Evolutionary conservation across 441 rosid species (phyloP).

Genomic region (Jatropha podagrica): DNA sequence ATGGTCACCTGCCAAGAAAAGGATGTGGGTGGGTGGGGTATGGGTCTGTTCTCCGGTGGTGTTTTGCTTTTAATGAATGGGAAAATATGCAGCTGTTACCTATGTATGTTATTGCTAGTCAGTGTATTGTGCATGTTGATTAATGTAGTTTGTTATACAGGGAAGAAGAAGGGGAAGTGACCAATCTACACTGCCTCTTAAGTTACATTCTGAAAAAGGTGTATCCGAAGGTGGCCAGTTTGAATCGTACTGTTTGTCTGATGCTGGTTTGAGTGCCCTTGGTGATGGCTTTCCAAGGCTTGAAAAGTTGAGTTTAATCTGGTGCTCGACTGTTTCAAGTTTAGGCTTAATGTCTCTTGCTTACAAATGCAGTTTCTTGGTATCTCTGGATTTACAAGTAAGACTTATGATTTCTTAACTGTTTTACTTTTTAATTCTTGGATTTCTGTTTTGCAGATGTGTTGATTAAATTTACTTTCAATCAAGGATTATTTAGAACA

Average conservation of each 20-base stretch:
- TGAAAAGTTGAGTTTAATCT: slow-evolving; percentile 75
- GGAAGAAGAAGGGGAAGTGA: slow-evolving; percentile 46
- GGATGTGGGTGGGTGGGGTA: no score
- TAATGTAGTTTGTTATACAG: slow-evolving; percentile 36
- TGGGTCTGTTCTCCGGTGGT: neutral
- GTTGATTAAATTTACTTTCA: neutral
- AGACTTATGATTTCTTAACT: neutral
- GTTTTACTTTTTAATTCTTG: neutral
- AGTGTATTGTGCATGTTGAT: neutral
- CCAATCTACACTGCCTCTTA: slow-evolving; percentile 30
- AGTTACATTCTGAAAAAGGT: slow-evolving; percentile 36
- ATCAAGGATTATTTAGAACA: neutral
- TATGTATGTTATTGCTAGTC: neutral
- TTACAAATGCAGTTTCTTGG: slow-evolving; percentile 56
- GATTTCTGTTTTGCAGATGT: neutral
- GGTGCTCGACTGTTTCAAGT: slow-evolving; percentile 80
- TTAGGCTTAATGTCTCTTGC: slow-evolving; percentile 64
- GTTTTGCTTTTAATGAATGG: neutral
- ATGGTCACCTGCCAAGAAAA: neutral
- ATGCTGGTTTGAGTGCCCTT: slow-evolving; percentile 63
- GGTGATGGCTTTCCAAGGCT: slow-evolving; percentile 65
- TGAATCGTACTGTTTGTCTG: slow-evolving; percentile 58
- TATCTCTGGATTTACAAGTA: slow-evolving; percentile 84
- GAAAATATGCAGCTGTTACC: neutral
- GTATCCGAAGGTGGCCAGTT: slow-evolving; percentile 32